Percentiles rank a stretch among this genome's conserved stretches.
phyloP scores from a whole-genome alignment of 129 eudicot species.

The Sambucus nigra region DNA sequence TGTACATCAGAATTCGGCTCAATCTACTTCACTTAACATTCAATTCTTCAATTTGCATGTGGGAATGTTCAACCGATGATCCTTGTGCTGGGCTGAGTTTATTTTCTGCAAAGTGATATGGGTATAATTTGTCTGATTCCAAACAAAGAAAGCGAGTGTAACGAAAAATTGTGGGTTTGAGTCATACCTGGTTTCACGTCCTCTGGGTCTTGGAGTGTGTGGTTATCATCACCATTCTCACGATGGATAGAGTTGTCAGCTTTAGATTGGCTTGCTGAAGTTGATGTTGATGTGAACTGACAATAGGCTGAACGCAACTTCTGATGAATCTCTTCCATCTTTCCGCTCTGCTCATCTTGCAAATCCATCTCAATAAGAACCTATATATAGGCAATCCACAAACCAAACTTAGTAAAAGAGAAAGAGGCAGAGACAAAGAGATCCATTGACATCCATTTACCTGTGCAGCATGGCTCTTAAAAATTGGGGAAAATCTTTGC shows the following conservation, averaged over 20 bases:
- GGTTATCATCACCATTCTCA: conserved; percentile 4
- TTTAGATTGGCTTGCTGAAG: conserved; percentile 5
- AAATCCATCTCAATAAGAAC: conserved; percentile 86
- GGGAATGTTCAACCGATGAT: background rate
- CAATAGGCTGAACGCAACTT: conserved; percentile 40
- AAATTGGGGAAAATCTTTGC: conserved; percentile 66
- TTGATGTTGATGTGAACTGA: conserved; percentile 27
- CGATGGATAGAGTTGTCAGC: background rate
- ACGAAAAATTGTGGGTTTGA: background rate
- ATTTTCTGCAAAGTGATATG: conserved; percentile 8
- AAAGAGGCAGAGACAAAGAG: background rate
- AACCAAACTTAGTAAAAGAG: background rate
- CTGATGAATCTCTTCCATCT: conserved; percentile 36
- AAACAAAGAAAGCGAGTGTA: background rate
- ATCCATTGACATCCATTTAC: conserved; percentile 22
- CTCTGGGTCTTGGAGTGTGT: conserved; percentile 14
- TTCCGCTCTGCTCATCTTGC: conserved; percentile 57
- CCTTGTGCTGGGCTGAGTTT: conserved; percentile 3
- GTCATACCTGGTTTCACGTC: conserved; percentile 14
- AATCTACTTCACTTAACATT: background rate
- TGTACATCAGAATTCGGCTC: background rate
- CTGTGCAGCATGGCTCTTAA: conserved; percentile 46
- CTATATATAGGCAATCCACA: conserved; percentile 25
- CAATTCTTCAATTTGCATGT: conserved; percentile 9
- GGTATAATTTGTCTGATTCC: background rate